These are phyloP conservation scores for Pseudoperonospora humuli DNA, from an alignment of 352 stramenopile genomes.

Conservation along the genomic window DNA sequence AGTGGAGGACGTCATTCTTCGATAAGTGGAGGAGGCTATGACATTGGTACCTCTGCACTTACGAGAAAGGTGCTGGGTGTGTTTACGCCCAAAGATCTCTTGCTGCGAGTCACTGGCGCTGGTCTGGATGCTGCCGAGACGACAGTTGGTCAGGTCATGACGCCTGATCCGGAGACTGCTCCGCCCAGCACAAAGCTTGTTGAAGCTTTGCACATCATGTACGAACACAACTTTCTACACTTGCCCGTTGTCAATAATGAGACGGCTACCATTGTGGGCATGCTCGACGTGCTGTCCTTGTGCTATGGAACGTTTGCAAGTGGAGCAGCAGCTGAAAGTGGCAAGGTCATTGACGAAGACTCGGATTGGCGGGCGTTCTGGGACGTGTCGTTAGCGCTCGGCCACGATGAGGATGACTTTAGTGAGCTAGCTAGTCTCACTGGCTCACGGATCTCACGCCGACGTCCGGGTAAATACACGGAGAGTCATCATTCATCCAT, in stretches of 20 bases:
- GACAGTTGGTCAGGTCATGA: slow-evolving; percentile 93
- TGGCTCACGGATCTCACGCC: slow-evolving; percentile 38
- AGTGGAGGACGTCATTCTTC: slow-evolving; percentile 32
- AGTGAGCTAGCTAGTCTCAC: slow-evolving; percentile 67
- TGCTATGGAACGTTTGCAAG: slow-evolving; percentile 85
- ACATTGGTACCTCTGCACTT: slow-evolving; percentile 33
- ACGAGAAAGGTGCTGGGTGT: slow-evolving; percentile 87
- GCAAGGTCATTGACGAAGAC: slow-evolving; percentile 30
- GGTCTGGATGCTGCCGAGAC: slow-evolving; percentile 87
- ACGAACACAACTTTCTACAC: slow-evolving; percentile 96
- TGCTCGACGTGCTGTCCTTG: slow-evolving; percentile 84
- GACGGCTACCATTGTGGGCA: slow-evolving; percentile 64
- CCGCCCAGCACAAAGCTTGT: slow-evolving; percentile 89
- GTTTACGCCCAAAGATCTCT: slow-evolving; percentile 97
- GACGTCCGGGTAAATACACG: slow-evolving; percentile 29
- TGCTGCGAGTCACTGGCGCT: slow-evolving; percentile 91
- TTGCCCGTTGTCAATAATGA: slow-evolving; percentile 91
- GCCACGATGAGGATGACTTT: slow-evolving; percentile 61
- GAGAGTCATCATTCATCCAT: slow-evolving; percentile 38
- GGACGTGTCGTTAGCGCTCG: slow-evolving; percentile 81
- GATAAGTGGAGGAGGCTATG: slow-evolving; percentile 28
- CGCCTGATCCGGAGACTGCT: slow-evolving; percentile 91
- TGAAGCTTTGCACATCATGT: slow-evolving; percentile 96
- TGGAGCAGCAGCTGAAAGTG: slow-evolving; percentile 36
- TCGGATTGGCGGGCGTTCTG: slow-evolving; percentile 85